Conservation (phyloP, 805 yeast genomes). For the Nakazawaea populi region DNA sequence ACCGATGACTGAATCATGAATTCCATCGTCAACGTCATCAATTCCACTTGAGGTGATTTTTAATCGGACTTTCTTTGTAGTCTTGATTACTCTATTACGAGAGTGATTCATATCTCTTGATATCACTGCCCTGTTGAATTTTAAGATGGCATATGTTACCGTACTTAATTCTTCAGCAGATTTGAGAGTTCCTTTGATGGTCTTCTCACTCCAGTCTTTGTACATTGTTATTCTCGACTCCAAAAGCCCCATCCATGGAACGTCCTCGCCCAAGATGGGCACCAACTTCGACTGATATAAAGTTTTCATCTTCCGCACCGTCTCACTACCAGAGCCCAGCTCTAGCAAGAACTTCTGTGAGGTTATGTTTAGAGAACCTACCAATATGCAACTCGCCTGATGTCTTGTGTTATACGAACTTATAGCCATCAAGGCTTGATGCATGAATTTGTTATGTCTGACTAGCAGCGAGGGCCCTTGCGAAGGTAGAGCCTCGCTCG, state of each 20-base stretch:
- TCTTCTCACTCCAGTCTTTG: conserved; percentile 6
- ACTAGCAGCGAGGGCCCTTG: conserved; percentile 4
- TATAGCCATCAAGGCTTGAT: conserved; percentile 1
- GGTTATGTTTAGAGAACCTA: conserved; percentile 4
- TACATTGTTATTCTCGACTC: conserved; percentile 6
- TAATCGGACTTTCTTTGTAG: not conserved
- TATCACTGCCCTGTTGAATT: conserved; percentile 5
- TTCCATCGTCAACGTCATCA: not conserved
- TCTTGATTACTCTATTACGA: not conserved
- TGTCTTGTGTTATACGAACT: not conserved
- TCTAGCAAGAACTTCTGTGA: conserved; percentile 3
- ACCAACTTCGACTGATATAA: conserved; percentile 3
- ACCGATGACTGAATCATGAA: not conserved
- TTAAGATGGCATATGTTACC: conserved; percentile 1
- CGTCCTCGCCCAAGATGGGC: conserved; percentile 8
- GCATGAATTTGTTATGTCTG: conserved; percentile 8
- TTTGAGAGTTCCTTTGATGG: not conserved
- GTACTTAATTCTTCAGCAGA: not conserved
- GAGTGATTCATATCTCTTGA: not conserved
- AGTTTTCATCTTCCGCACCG: not conserved
- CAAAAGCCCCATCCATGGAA: conserved; percentile 7
- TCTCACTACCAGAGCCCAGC: not conserved
- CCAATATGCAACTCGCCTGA: not conserved
- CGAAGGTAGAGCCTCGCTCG: not conserved
- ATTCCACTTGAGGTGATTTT: not conserved